Conservation (phyloP, 495 filamentous ascomycete species). For the Penicillium chermesinum region DNA sequence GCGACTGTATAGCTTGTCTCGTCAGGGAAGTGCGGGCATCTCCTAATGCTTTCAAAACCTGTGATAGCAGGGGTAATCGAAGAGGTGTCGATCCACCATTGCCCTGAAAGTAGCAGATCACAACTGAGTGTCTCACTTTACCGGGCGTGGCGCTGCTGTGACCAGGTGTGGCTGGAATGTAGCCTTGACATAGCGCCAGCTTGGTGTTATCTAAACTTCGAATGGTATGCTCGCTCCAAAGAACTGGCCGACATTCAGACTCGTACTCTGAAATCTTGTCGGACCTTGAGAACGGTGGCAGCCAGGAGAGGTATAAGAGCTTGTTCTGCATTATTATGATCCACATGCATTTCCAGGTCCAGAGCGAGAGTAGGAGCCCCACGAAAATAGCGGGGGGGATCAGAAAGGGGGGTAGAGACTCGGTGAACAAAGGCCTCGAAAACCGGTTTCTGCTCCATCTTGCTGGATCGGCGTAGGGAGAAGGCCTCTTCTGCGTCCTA, state of each 20-base stretch:
- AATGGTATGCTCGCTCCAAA: conserved; percentile 56
- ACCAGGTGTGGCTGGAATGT: conserved; percentile 6
- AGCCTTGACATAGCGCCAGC: conserved; percentile 51
- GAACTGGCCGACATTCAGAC: conserved; percentile 49
- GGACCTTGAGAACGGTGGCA: conserved; percentile 54
- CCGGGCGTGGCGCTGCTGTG: background rate
- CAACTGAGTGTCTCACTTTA: conserved; percentile 18
- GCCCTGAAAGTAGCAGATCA: conserved; percentile 39
- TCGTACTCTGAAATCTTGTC: conserved; percentile 58
- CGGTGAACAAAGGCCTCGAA: conserved; percentile 17
- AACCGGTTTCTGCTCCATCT: too few species aligned
- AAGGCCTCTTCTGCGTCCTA: too few species aligned
- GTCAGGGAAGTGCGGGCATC: conserved; percentile 2
- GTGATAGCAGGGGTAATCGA: conserved; percentile 62
- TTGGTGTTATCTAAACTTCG: conserved; percentile 57
- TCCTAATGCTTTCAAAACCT: conserved; percentile 23
- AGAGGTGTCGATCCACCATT: conserved; percentile 53
- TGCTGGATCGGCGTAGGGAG: too few species aligned
- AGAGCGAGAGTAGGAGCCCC: conserved; percentile 61
- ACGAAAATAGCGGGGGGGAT: conserved; percentile 62
- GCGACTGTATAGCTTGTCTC: conserved; percentile 48
- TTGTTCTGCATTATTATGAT: conserved; percentile 77
- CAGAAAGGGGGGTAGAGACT: conserved; percentile 47
- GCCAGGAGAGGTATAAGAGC: conserved; percentile 74
- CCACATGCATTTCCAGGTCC: conserved; percentile 78